phyloP scores from a whole-genome alignment of 345 rosid species.

The Citrus unshiu region DNA sequence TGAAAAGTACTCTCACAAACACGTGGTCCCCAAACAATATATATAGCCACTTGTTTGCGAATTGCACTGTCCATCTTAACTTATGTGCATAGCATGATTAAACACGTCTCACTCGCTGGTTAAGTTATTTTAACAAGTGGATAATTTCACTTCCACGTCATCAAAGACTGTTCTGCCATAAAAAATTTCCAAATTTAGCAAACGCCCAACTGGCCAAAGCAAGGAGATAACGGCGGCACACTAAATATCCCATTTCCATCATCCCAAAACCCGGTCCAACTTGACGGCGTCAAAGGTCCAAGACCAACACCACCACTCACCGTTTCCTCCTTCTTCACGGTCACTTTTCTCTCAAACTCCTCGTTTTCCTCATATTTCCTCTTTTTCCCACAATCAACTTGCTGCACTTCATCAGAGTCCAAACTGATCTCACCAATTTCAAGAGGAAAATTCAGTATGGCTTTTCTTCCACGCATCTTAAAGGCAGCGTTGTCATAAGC shows the following conservation, averaged over 20 bases:
- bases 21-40: too few species aligned
- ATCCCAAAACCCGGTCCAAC: conserved; percentile 86
- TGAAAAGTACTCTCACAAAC: too few species aligned
- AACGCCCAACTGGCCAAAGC: conserved; percentile 40
- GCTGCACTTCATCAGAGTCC: conserved; percentile 8
- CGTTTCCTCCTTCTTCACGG: neutral
- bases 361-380: conserved; percentile 29
- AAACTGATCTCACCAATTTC: conserved; percentile 39
- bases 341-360: conserved; percentile 16
- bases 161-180: neutral
- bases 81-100: too few species aligned
- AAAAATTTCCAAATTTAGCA: neutral
- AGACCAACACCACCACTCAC: conserved; percentile 23
- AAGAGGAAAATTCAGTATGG: conserved; percentile 88
- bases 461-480: conserved; percentile 72
- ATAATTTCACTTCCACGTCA: neutral
- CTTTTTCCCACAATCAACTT: conserved; percentile 28
- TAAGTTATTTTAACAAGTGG: neutral
- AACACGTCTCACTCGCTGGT: too few species aligned
- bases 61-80: too few species aligned
- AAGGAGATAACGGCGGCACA: conserved; percentile 75
- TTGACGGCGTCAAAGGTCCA: conserved; percentile 78
- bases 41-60: too few species aligned
- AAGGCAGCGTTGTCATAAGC: conserved; percentile 87
- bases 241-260: conserved; percentile 57